phyloP scores from a whole-genome alignment of 495 filamentous ascomycete species.

The Xylaria bambusicola region DNA sequence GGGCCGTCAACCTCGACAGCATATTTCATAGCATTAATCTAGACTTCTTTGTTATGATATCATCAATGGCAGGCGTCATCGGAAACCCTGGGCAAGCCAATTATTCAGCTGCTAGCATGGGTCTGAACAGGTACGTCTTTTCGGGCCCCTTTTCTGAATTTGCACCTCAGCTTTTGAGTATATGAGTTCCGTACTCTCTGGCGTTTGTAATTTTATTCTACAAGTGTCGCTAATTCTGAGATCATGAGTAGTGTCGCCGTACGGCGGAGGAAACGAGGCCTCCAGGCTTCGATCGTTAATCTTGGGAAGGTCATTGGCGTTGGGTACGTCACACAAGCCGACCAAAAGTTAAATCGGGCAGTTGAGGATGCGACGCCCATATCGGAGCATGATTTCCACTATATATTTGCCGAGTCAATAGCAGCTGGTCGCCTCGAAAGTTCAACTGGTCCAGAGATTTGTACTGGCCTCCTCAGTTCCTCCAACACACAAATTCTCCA shows the following conservation, averaged over 20 bases:
- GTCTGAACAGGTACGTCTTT: too few species aligned
- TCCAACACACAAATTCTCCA: neutral
- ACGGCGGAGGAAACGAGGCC: constrained; percentile 18
- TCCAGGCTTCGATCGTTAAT: constrained; percentile 18
- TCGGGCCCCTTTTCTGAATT: too few species aligned
- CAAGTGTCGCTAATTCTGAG: too few species aligned
- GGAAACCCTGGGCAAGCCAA: neutral
- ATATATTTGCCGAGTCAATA: constrained; percentile 17
- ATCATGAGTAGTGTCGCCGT: neutral
- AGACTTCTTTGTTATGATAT: constrained; percentile 8
- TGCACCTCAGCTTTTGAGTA: too few species aligned
- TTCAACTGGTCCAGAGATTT: neutral
- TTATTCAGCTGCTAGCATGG: neutral
- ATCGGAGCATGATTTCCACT: constrained; percentile 17
- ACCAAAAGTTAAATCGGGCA: neutral
- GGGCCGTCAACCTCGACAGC: neutral
- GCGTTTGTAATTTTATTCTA: too few species aligned
- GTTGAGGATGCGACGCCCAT: neutral
- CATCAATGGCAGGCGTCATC: neutral
- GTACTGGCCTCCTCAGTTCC: neutral
- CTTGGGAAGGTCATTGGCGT: neutral
- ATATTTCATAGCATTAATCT: neutral
- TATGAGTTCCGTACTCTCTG: too few species aligned
- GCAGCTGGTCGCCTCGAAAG: neutral
- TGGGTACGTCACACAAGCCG: neutral